These are phyloP conservation scores for Solanum tacnaense DNA, from an alignment of 257 asterid genomes.

Conservation along the genomic window DNA sequence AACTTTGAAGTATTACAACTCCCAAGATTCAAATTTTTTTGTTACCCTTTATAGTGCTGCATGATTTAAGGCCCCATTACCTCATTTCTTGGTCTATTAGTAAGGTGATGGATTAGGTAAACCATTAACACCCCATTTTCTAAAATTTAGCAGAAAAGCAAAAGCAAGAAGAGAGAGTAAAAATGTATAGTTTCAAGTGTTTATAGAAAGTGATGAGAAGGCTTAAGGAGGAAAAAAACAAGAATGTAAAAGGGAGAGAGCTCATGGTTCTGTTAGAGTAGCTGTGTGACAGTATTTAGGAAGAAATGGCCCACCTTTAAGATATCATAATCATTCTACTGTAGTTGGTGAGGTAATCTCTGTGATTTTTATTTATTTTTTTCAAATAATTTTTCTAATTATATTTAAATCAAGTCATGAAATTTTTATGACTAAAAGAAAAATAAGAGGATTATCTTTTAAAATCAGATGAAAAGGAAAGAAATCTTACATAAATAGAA, in stretches of 20 bases:
- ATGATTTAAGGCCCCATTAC: not conserved
- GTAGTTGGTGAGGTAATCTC: not conserved
- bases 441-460: not conserved
- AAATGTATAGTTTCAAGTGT: constrained; percentile 7
- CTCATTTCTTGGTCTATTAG: not conserved
- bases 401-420: not conserved
- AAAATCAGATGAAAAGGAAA: not conserved
- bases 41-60: not conserved
- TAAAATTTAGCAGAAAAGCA: not conserved
- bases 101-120: constrained; percentile 36
- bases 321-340: not conserved
- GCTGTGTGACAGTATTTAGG: not conserved
- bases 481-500: not conserved
- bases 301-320: not conserved
- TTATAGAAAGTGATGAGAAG: constrained; percentile 14
- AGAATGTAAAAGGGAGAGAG: constrained; percentile 7
- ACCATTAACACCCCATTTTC: constrained; percentile 17
- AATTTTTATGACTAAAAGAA: not conserved
- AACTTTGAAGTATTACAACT: not conserved
- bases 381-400: too few species aligned
- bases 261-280: not conserved
- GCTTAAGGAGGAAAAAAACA: constrained; percentile 17
- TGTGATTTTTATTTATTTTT: not conserved
- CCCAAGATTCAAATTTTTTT: not conserved
- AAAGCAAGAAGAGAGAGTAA: not conserved